These are phyloP conservation scores for Cucurbita maxima DNA, from an alignment of 306 rosid species.

Conservation along the genomic window DNA sequence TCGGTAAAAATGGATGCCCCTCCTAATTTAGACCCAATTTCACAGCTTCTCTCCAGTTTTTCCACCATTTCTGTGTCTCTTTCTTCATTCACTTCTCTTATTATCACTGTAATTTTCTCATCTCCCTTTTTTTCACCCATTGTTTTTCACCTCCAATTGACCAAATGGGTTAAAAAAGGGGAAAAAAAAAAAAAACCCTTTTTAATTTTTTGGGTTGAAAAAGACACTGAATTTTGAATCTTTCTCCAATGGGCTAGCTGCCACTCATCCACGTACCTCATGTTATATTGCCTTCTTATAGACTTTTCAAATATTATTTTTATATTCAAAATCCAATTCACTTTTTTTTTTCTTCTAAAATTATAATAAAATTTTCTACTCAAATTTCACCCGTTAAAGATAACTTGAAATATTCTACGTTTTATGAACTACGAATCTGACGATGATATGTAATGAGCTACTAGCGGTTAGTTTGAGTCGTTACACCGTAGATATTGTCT, in stretches of 20 bases:
- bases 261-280: constrained; percentile 9
- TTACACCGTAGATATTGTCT: no score
- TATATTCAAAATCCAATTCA: neutral
- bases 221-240: constrained; percentile 13
- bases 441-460: no score
- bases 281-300: constrained; percentile 18
- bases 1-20: constrained; percentile 53
- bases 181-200: no score
- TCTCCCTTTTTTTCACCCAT: constrained; percentile 7
- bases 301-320: neutral
- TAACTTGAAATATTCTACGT: no score
- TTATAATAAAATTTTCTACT: neutral
- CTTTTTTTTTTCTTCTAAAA: neutral
- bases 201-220: neutral
- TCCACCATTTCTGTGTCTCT: constrained; percentile 54
- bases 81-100: constrained; percentile 55
- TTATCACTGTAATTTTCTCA: constrained; percentile 25
- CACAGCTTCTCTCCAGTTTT: constrained; percentile 68
- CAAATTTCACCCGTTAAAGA: neutral
- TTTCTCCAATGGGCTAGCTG: constrained; percentile 19
- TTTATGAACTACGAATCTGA: no score
- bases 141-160: neutral
- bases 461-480: no score
- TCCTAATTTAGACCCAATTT: constrained; percentile 39
- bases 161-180: neutral